Evolutionary conservation across 2,329 filamentous ascomycete species (phyloP).

Genomic region (Paraphaeosphaeria sporulosa): DNA sequence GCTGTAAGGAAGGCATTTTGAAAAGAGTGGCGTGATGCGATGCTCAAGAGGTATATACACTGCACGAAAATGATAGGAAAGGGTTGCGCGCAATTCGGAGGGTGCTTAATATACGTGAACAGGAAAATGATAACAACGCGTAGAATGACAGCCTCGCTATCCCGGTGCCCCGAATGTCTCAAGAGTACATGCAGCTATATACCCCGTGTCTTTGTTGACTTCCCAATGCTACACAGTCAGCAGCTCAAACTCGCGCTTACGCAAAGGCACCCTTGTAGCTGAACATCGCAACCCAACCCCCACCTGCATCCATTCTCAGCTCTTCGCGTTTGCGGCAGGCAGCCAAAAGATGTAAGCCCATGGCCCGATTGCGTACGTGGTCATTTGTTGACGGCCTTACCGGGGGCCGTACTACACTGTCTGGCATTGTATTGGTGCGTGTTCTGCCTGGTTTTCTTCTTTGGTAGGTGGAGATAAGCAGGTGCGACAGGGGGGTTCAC

Average conservation of each 20-base stretch:
- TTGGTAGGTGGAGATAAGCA: constrained; percentile 8
- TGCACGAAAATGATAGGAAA: background rate
- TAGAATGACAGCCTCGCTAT: constrained; percentile 5
- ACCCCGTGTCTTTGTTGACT: constrained; percentile 4
- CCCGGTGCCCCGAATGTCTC: background rate
- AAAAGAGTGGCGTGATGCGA: background rate
- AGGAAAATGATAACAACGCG: background rate
- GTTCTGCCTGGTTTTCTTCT: background rate
- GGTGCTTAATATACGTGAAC: background rate
- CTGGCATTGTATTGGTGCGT: constrained; percentile 5
- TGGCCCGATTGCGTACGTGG: background rate
- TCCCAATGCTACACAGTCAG: constrained; percentile 4
- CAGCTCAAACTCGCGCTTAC: constrained; percentile 7
- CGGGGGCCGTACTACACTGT: constrained; percentile 1
- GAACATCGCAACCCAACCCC: background rate
- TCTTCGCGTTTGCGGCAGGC: background rate
- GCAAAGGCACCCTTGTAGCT: constrained; percentile 7
- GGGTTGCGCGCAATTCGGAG: background rate
- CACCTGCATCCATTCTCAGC: background rate
- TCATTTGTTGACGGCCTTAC: background rate
- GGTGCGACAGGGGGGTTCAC: constrained; percentile 7
- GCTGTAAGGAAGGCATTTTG: constrained; percentile 6
- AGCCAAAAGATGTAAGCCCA: background rate
- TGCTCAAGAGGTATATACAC: background rate
- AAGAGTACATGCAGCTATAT: constrained; percentile 8